Conservation (phyloP, 2,329 filamentous ascomycete species). For the Emericellopsis atlantica region DNA sequence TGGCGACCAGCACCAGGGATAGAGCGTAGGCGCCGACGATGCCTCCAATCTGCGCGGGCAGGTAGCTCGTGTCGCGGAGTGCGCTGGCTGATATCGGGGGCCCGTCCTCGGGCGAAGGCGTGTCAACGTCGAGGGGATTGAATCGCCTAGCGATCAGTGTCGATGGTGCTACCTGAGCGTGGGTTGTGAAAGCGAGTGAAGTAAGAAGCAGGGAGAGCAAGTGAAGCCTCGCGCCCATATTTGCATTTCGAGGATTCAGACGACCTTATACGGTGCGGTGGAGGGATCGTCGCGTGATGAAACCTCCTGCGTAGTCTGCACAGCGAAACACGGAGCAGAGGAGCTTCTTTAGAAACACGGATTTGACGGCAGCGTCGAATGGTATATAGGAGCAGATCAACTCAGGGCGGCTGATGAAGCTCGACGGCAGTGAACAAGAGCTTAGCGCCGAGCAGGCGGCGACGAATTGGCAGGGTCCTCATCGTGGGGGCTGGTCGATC, state of each 20-base stretch:
- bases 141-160: constrained; percentile 11
- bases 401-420: constrained; percentile 34
- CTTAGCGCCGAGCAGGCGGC: constrained; percentile 17
- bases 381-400: constrained; percentile 33
- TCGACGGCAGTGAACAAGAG: constrained; percentile 18
- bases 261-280: not conserved
- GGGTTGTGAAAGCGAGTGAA: not conserved
- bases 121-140: constrained; percentile 34
- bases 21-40: constrained; percentile 76
- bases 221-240: constrained; percentile 24
- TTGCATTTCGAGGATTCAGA: constrained; percentile 11
- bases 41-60: constrained; percentile 73
- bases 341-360: constrained; percentile 29
- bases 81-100: constrained; percentile 46
- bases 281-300: constrained; percentile 17
- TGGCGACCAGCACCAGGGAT: constrained; percentile 61
- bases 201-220: constrained; percentile 8
- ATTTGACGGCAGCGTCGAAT: constrained; percentile 26
- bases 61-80: constrained; percentile 46
- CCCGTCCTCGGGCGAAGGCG: constrained; percentile 47
- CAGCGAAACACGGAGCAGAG: constrained; percentile 29
- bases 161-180: not conserved
- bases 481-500: not conserved
- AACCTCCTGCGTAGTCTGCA: constrained; percentile 26
- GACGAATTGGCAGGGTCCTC: not conserved